A percentile compares a stretch with the other conserved stretches of the same genome.
Conservation (phyloP, 345 rosid species). For the Melaleuca alternifolia region DNA sequence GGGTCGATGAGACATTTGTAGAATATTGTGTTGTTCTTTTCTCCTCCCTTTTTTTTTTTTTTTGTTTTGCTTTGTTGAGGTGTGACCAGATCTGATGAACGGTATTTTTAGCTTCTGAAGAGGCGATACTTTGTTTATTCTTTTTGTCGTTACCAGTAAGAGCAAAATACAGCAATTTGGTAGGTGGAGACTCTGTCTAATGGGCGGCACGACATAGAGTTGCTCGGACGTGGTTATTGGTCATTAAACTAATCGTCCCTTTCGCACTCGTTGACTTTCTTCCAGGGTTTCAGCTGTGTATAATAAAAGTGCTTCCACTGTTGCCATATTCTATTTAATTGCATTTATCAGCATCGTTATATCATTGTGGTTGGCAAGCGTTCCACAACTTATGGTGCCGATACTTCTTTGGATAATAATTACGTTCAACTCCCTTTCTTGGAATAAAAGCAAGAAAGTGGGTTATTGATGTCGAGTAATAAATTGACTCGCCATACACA, state of each 20-base stretch:
- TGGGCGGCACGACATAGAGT: neutral
- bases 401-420: neutral
- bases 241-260: neutral
- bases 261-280: neutral
- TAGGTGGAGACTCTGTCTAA: neutral
- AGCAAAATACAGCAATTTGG: neutral
- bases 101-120: neutral
- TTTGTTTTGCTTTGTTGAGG: conserved; percentile 4
- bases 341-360: neutral
- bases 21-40: conserved; percentile 13
- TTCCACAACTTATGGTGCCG: neutral
- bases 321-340: neutral
- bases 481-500: neutral
- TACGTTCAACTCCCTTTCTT: neutral
- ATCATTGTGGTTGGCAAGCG: neutral
- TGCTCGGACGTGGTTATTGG: neutral
- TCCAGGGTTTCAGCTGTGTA: neutral
- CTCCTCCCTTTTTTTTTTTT: neutral
- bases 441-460: neutral
- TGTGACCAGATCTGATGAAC: conserved; percentile 19
- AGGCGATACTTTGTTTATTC: neutral
- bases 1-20: conserved; percentile 23
- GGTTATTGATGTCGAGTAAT: neutral
- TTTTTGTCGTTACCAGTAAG: neutral
- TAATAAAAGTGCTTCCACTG: neutral